A percentile compares a stretch with the other conserved stretches of the same genome.
These are phyloP conservation scores for Penicillium ucsense DNA, from an alignment of 495 filamentous ascomycete genomes.

Conservation along the genomic window DNA sequence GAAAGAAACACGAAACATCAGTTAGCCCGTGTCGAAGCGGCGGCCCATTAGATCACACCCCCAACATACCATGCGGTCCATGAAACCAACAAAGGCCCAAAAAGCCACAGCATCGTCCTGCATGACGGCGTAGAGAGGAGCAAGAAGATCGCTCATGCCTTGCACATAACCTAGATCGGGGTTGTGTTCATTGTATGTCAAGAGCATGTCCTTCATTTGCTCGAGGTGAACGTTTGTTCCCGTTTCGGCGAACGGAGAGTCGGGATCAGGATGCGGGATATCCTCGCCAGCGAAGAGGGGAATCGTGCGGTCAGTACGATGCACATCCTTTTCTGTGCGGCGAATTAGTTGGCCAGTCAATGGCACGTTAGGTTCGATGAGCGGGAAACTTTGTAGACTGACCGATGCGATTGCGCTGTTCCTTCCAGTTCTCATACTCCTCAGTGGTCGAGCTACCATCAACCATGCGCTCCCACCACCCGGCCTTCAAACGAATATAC, in stretches of 20 bases:
- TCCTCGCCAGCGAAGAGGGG: slow-evolving; percentile 94
- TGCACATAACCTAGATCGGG: slow-evolving; percentile 90
- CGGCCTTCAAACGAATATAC: slow-evolving; percentile 85
- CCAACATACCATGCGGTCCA: slow-evolving; percentile 70
- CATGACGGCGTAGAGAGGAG: slow-evolving; percentile 91
- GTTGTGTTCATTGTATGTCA: slow-evolving; percentile 98
- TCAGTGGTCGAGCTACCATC: slow-evolving; percentile 67
- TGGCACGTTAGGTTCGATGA: too few species aligned
- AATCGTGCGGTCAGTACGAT: slow-evolving; percentile 87
- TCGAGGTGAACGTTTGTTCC: slow-evolving; percentile 97
- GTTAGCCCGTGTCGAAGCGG: neutral
- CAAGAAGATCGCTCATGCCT: slow-evolving; percentile 95
- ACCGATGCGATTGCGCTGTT: slow-evolving; percentile 91
- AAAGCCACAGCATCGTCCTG: slow-evolving; percentile 96
- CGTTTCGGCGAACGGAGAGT: slow-evolving; percentile 81
- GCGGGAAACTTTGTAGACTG: slow-evolving; percentile 19
- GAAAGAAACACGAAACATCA: neutral
- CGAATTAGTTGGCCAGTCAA: neutral
- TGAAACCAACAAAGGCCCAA: slow-evolving; percentile 93
- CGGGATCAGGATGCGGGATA: slow-evolving; percentile 93
- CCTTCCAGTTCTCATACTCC: slow-evolving; percentile 87
- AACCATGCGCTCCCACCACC: slow-evolving; percentile 93
- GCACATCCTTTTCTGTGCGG: slow-evolving; percentile 89
- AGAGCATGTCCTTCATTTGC: slow-evolving; percentile 97
- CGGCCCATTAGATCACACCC: neutral